phyloP scores from a whole-genome alignment of 768 basidiomycete genomes.

The Chiua virens region DNA sequence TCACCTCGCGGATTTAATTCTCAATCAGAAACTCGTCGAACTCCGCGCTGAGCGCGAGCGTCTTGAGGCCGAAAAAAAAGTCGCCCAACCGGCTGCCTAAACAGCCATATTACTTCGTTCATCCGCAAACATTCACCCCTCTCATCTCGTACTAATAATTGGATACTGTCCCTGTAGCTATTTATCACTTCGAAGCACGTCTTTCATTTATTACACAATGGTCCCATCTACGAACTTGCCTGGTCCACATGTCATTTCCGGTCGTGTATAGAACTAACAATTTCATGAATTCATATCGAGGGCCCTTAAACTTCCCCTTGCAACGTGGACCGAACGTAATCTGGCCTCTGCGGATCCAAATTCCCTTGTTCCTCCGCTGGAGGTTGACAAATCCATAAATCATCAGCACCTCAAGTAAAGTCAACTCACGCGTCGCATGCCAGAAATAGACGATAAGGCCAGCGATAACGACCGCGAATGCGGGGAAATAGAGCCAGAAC shows the following conservation, averaged over 20 bases:
- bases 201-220: neutral
- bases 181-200: no score
- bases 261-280: neutral
- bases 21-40: conserved; percentile 32
- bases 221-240: neutral
- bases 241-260: neutral
- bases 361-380: conserved; percentile 75
- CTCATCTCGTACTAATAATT: conserved; percentile 23
- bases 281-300: neutral
- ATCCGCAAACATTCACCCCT: conserved; percentile 24
- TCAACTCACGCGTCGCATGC: conserved; percentile 71
- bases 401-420: conserved; percentile 8
- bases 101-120: conserved; percentile 11
- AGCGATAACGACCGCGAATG: conserved; percentile 66
- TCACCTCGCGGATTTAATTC: neutral
- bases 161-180: conserved; percentile 24
- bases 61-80: conserved; percentile 49
- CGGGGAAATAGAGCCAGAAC: conserved; percentile 87
- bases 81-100: conserved; percentile 24
- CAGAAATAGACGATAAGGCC: conserved; percentile 88
- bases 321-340: conserved; percentile 45
- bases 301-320: conserved; percentile 19
- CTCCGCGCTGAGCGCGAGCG: conserved; percentile 32
- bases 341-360: conserved; percentile 56
- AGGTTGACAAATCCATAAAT: neutral